Evolutionary conservation across 768 basidiomycete species (phyloP).

Genomic region (Mycena rosella): DNA sequence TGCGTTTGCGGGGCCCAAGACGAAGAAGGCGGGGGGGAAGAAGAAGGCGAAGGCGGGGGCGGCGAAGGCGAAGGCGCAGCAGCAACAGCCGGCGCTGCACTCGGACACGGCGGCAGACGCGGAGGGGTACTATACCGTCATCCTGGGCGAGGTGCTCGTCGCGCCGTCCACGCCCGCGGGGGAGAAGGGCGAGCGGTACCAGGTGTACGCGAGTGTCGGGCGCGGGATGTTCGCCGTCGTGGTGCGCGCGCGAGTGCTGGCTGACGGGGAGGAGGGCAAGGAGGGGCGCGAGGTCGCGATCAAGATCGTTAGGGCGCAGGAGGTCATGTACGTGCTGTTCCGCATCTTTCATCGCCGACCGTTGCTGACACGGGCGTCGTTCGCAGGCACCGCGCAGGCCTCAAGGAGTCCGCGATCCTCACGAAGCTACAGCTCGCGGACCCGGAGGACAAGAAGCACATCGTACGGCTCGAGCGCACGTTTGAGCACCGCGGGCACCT

Average conservation of each 20-base stretch:
- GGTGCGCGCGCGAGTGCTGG: conserved; percentile 86
- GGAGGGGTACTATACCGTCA: conserved; percentile 96
- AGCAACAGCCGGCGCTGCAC: conserved; percentile 49
- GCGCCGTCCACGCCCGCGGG: conserved; percentile 22
- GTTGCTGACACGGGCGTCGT: conserved; percentile 3
- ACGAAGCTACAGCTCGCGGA: conserved; percentile 90
- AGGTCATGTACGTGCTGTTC: conserved; percentile 84
- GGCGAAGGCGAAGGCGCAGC: conserved; percentile 8
- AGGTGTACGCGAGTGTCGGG: conserved; percentile 94
- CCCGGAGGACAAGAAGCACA: conserved; percentile 96
- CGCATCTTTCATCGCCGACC: conserved; percentile 6
- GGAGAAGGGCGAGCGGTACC: conserved; percentile 87
- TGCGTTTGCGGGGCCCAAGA: conserved; percentile 63
- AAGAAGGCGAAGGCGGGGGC: conserved; percentile 51
- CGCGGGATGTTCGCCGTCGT: conserved; percentile 99
- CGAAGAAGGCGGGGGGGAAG: conserved; percentile 68
- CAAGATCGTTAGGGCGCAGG: conserved; percentile 96
- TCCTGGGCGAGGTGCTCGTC: conserved; percentile 89
- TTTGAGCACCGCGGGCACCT: conserved; percentile 98
- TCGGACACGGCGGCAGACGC: conserved; percentile 92
- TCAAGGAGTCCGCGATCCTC: conserved; percentile 92
- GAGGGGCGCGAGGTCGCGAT: conserved; percentile 90
- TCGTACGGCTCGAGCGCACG: conserved; percentile 91
- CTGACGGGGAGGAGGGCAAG: conserved; percentile 63
- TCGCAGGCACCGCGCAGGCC: conserved; percentile 90